Evolutionary conservation across 31 red algal species (phyloP), one percentile per base, ranked within the genome.

Genomic region (Bonnemaisonia californica): DNA sequence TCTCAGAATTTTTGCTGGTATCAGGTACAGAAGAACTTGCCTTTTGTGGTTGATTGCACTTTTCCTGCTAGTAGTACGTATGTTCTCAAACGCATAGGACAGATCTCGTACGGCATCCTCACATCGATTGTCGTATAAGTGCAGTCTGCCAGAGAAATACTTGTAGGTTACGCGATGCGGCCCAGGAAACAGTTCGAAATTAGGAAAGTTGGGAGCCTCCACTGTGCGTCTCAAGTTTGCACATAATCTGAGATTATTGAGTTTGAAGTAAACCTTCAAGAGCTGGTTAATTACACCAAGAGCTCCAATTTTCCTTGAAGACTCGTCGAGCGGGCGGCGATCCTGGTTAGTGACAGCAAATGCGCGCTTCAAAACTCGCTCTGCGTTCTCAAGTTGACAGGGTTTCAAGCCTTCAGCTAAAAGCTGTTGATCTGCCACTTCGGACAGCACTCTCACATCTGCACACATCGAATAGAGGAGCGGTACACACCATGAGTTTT

Each of bases 221-320:
- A 98, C 87, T 4, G 77, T 87, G 36, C 91, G 88, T 1, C 85
- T 90, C 8, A 98, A 80, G 66, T 92, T 98, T 2, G 66, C 62
- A 64, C 95, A 98, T 29, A 98, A 72, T 13, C 92, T 71, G 19
- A 98, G 74, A 24, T 91, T 90, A 77, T 98, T 98, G 47, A 98
- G 81, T 61, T 83, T 88, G 72, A 98, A 98, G 70, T 98, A 98
- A 39, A 91, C 77, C 47, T 86, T 92, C 19, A 98, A 71, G 18
- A 98, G 84, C 62, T 94, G 86, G 54, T 93, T 93, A 54, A 94
- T 84, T 64, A 94, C 65, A 12, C 89, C 95, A 34, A 98, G 84
- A 5, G 91, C 78, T 26, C 85, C 95, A 38, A 62, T 70, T 54
- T 86, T 89, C 58, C 85, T 89, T 1, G 87, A 84, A 16, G 70